These are phyloP conservation scores for Laburnicola sp. DNA, from an alignment of 2,329 filamentous ascomycete species.

Conservation along the genomic window DNA sequence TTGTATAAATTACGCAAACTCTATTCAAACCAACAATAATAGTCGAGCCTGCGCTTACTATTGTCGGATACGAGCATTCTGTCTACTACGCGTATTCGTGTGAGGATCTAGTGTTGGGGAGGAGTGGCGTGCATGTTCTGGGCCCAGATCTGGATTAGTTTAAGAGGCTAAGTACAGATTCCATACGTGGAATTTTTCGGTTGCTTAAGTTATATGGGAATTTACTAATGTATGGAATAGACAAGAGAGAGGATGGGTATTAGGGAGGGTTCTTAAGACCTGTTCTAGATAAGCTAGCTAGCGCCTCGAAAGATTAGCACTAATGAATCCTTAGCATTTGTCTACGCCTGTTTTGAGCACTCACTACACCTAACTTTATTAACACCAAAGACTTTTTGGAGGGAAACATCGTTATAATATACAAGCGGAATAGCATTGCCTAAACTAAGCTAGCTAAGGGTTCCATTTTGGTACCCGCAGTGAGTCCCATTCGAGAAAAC, in stretches of 20 bases:
- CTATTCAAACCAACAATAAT: conserved; percentile 11
- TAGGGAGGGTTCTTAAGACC: conserved; percentile 18
- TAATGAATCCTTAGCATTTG: not conserved
- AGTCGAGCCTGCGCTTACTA: conserved; percentile 20
- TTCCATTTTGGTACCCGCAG: no score
- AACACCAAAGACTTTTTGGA: no score
- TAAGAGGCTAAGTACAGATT: conserved; percentile 20
- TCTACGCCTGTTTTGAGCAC: no score
- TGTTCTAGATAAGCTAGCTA: conserved; percentile 16
- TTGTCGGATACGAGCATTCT: conserved; percentile 22
- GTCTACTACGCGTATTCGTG: conserved; percentile 24
- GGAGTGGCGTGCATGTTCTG: conserved; percentile 21
- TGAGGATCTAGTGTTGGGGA: conserved; percentile 13
- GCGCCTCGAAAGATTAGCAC: conserved; percentile 1
- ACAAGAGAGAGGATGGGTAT: conserved; percentile 18
- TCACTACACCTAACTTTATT: no score
- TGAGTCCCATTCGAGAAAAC: no score
- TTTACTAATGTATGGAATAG: conserved; percentile 21
- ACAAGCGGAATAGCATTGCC: no score
- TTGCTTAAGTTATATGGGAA: conserved; percentile 23
- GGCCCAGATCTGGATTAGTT: conserved; percentile 20
- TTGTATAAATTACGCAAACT: conserved; percentile 13
- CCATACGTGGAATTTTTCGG: not conserved
- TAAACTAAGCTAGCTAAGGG: no score
- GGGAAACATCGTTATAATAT: no score